Conservation (phyloP, 2,329 filamentous ascomycete species). For the Colletotrichum tropicale region DNA sequence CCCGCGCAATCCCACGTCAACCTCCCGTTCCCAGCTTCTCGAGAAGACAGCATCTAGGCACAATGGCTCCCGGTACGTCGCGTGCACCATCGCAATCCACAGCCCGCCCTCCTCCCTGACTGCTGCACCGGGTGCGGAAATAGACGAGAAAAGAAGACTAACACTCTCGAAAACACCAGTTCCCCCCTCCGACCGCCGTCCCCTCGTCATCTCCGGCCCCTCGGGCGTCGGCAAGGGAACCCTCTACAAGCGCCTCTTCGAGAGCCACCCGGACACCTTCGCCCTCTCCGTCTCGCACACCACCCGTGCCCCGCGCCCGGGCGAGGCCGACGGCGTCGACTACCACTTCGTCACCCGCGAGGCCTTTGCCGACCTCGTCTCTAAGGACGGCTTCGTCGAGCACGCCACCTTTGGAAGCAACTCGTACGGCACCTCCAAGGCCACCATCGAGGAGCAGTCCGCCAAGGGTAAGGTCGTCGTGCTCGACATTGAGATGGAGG, state of each 20-base stretch:
- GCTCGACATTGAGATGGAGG: conserved; percentile 97
- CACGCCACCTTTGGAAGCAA: conserved; percentile 84
- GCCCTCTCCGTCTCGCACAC: conserved; percentile 73
- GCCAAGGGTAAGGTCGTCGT: conserved; percentile 77
- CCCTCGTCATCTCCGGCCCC: conserved; percentile 80
- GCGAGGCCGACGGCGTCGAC: conserved; percentile 77
- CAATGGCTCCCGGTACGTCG: conserved; percentile 34
- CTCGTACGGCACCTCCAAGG: conserved; percentile 83
- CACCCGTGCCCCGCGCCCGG: conserved; percentile 75
- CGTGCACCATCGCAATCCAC: neutral
- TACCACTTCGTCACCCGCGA: conserved; percentile 79
- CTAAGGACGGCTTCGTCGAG: conserved; percentile 80
- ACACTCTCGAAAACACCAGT: conserved; percentile 19
- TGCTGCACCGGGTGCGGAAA: neutral
- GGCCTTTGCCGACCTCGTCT: conserved; percentile 71
- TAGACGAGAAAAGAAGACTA: neutral
- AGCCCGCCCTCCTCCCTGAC: neutral
- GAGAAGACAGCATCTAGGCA: conserved; percentile 23
- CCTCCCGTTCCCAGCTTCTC: neutral
- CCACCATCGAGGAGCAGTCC: conserved; percentile 77
- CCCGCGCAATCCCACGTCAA: conserved; percentile 7
- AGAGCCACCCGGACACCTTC: conserved; percentile 54
- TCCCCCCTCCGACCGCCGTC: conserved; percentile 56
- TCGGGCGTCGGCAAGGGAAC: conserved; percentile 84
- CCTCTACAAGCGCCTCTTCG: conserved; percentile 74